phyloP scores from a whole-genome alignment of 1,139 yeast genomes.

The Schizosaccharomyces versatilis region DNA sequence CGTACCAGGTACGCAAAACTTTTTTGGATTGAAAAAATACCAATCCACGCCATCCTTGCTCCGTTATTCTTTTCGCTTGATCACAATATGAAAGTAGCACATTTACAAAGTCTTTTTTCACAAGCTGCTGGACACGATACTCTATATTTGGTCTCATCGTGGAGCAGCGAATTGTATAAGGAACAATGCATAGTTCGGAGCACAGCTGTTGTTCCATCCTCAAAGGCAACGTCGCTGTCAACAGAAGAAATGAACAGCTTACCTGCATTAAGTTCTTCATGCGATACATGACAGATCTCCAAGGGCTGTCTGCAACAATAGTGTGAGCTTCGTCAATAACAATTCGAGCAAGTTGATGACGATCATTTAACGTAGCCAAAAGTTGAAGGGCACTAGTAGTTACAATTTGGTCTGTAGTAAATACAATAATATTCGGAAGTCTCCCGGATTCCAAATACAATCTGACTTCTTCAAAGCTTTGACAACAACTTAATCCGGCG shows the following conservation, averaged over 20 bases:
- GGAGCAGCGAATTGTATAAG: too few species aligned
- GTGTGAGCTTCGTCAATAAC: not conserved
- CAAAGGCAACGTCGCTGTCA: not conserved
- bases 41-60: not conserved
- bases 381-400: not conserved
- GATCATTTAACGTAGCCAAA: not conserved
- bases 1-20: constrained; percentile 60
- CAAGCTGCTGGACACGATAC: not conserved
- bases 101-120: not conserved
- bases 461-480: not conserved
- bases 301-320: not conserved
- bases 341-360: not conserved
- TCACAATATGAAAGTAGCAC: too few species aligned
- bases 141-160: not conserved
- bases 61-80: too few species aligned
- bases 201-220: not conserved
- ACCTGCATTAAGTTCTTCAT: not conserved
- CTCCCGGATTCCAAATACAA: not conserved
- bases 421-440: not conserved
- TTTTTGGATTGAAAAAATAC: constrained; percentile 24
- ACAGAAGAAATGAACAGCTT: not conserved
- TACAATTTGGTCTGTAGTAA: not conserved
- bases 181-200: too few species aligned
- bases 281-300: not conserved
- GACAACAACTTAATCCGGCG: not conserved